A percentile compares a stretch with the other conserved stretches of the same genome.
Conservation (phyloP, 202 grass and related monocot genomes). For the Panicum virgatum region DNA sequence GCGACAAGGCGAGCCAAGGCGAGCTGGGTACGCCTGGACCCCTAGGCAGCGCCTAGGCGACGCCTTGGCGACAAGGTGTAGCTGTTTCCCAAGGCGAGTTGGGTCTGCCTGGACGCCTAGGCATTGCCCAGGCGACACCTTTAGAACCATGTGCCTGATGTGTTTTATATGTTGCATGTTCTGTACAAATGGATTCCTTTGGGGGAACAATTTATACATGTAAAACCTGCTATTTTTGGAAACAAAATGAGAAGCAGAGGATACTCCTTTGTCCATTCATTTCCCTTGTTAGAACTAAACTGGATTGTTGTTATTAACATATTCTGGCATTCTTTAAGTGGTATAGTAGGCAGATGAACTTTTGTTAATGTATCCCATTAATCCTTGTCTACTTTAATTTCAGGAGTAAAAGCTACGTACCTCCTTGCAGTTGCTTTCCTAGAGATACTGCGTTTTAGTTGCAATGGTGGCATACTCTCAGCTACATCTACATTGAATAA, state of each 20-base stretch:
- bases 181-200: background rate
- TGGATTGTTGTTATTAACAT: constrained; percentile 33
- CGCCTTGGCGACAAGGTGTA: no score
- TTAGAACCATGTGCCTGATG: background rate
- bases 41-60: no score
- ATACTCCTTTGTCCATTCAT: background rate
- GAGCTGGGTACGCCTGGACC: no score
- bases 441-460: constrained; percentile 96
- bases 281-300: background rate
- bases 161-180: background rate
- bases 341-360: constrained; percentile 1
- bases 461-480: constrained; percentile 78
- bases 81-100: no score
- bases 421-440: constrained; percentile 95
- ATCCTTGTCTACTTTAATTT: constrained; percentile 44
- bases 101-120: no score
- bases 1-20: no score
- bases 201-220: background rate
- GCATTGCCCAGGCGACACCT: no score
- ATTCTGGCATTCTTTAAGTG: constrained; percentile 29
- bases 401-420: constrained; percentile 98
- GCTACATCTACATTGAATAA: constrained; percentile 63
- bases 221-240: background rate
- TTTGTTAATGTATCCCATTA: constrained; percentile 23
- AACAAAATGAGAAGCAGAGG: background rate